These are phyloP conservation scores for Kalmusia sp. DNA, from an alignment of 2,329 filamentous ascomycete genomes.

Conservation along the genomic window DNA sequence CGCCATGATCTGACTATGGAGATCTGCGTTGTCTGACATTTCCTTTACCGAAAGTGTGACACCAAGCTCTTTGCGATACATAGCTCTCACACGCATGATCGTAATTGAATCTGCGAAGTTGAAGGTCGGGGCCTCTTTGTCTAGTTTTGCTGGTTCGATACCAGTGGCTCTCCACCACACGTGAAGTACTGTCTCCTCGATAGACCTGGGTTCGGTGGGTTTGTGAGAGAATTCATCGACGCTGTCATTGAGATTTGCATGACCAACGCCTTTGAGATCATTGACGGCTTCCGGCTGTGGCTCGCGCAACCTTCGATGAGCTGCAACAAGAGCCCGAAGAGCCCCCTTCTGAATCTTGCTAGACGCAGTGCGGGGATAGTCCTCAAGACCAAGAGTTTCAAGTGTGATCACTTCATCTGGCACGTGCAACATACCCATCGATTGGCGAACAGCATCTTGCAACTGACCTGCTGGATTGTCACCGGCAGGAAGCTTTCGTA, in stretches of 20 bases:
- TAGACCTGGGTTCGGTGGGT: not conserved
- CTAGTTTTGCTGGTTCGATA: conserved; percentile 1
- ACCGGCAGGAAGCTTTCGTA: conserved; percentile 1
- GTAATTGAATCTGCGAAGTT: conserved; percentile 8
- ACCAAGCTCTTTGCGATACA: conserved; percentile 9
- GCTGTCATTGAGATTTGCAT: not conserved
- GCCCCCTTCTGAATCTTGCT: conserved; percentile 1
- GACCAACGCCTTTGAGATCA: not conserved
- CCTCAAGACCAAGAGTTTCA: not conserved
- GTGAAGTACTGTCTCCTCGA: conserved; percentile 5
- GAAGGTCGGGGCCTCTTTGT: conserved; percentile 1
- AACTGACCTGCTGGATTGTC: conserved; percentile 3
- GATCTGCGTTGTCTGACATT: not conserved
- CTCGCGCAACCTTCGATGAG: not conserved
- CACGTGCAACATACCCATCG: conserved; percentile 6
- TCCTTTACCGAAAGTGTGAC: not conserved
- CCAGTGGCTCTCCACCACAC: conserved; percentile 9
- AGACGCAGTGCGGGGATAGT: conserved; percentile 3
- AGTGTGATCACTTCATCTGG: conserved; percentile 3
- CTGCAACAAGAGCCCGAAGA: conserved; percentile 1
- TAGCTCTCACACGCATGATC: conserved; percentile 2
- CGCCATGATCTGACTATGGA: not conserved
- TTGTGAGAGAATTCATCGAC: not conserved
- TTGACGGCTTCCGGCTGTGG: not conserved
- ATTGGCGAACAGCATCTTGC: not conserved